Conservation (phyloP, 2,329 filamentous ascomycete species). For the Ceratocystis diversiconidia region DNA sequence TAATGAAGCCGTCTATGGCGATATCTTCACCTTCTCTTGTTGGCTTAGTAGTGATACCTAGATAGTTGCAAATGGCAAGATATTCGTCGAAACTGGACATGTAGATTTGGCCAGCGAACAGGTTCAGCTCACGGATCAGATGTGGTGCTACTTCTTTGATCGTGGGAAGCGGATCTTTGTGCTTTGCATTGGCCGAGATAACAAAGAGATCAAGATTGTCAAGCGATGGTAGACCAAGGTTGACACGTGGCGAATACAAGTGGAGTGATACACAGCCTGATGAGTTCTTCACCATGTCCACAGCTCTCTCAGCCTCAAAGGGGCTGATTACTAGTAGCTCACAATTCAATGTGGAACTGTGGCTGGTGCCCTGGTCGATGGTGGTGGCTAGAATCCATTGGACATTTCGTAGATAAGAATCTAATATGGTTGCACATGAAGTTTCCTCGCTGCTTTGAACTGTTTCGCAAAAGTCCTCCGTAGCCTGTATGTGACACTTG, state of each 20-base stretch:
- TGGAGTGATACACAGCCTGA: slow-evolving; percentile 30
- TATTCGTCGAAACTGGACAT: slow-evolving; percentile 43
- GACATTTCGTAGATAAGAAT: slow-evolving; percentile 38
- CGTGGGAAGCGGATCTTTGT: slow-evolving; percentile 11
- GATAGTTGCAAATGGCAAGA: slow-evolving; percentile 32
- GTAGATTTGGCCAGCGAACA: slow-evolving; percentile 57
- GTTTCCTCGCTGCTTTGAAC: slow-evolving; percentile 22
- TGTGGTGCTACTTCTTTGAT: slow-evolving; percentile 10
- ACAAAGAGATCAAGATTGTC: slow-evolving; percentile 34
- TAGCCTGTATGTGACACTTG: slow-evolving; percentile 31
- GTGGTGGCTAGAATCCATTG: slow-evolving; percentile 34
- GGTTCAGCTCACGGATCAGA: slow-evolving; percentile 38
- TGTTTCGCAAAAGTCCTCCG: slow-evolving; percentile 36
- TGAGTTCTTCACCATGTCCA: slow-evolving; percentile 27
- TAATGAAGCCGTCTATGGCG: slow-evolving; percentile 27
- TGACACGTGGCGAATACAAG: slow-evolving; percentile 36
- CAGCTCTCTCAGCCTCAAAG: slow-evolving; percentile 42
- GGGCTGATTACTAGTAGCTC: slow-evolving; percentile 38
- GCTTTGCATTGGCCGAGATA: slow-evolving; percentile 22
- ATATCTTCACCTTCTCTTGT: slow-evolving; percentile 20
- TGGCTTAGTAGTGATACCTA: slow-evolving; percentile 33
- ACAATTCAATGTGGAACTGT: slow-evolving; percentile 26
- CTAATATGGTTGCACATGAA: slow-evolving; percentile 18
- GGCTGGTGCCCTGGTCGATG: too few species aligned
- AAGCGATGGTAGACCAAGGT: slow-evolving; percentile 27